Conservation (phyloP, 2,329 filamentous ascomycete genomes). For the Colletotrichum costaricense region DNA sequence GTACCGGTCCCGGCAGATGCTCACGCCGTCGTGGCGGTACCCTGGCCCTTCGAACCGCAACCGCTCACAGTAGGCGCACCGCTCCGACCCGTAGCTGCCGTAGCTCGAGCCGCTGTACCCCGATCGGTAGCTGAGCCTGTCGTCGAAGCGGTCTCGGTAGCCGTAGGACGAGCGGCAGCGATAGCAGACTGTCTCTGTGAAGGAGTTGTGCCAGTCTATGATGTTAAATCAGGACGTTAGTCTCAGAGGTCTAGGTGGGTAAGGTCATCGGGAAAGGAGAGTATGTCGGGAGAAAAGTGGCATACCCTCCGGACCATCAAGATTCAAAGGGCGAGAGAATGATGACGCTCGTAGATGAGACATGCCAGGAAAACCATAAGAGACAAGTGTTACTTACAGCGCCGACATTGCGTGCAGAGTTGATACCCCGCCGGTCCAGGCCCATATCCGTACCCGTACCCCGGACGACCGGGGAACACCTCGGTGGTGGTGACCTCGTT, state of each 20-base stretch:
- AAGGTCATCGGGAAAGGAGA: not conserved
- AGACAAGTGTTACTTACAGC: not conserved
- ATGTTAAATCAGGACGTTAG: no score
- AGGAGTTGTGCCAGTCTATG: slow-evolving; percentile 4
- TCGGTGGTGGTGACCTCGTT: not conserved
- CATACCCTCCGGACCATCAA: not conserved
- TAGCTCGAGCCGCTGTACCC: not conserved
- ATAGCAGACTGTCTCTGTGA: not conserved
- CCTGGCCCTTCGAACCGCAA: not conserved
- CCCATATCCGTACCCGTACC: not conserved
- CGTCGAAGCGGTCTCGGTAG: not conserved
- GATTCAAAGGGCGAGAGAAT: not conserved
- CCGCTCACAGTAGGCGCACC: slow-evolving; percentile 5
- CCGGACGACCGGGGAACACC: not conserved
- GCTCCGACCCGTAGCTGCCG: not conserved
- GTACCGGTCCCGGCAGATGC: slow-evolving; percentile 1
- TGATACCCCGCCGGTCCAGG: slow-evolving; percentile 1
- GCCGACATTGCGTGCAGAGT: slow-evolving; percentile 3
- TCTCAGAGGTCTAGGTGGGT: not conserved
- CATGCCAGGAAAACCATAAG: not conserved
- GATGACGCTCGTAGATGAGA: not conserved
- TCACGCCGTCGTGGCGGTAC: not conserved
- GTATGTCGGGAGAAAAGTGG: not conserved
- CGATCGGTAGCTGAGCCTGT: not conserved
- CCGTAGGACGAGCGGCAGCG: not conserved